Evolutionary conservation across 2,329 filamentous ascomycete genomes (phyloP).

Genomic region (Lasiodiplodia gonubiensis): DNA sequence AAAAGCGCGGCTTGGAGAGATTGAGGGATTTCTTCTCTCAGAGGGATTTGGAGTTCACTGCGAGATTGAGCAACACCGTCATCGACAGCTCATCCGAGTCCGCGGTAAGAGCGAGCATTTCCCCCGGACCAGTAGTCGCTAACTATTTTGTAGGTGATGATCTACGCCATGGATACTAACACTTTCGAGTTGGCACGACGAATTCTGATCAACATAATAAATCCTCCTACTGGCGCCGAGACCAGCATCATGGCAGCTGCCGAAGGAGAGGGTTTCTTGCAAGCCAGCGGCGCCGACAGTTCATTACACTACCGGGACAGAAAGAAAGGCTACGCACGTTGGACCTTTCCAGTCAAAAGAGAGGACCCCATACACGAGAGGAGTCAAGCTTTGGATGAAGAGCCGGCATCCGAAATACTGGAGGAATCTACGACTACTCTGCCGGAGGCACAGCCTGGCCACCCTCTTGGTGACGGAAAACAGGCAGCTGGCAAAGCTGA

Average conservation of each 20-base stretch:
- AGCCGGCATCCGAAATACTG: not conserved
- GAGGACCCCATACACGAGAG: not conserved
- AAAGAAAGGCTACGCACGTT: slow-evolving; percentile 36
- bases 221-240: slow-evolving; percentile 31
- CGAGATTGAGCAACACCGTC: slow-evolving; percentile 36
- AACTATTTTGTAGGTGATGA: slow-evolving; percentile 35
- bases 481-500: not conserved
- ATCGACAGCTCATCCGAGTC: slow-evolving; percentile 33
- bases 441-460: not conserved
- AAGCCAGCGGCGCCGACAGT: slow-evolving; percentile 33
- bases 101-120: slow-evolving; percentile 32
- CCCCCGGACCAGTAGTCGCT: slow-evolving; percentile 12
- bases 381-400: not conserved
- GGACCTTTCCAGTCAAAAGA: slow-evolving; percentile 33
- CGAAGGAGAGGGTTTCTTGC: slow-evolving; percentile 32
- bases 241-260: slow-evolving; percentile 32
- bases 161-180: slow-evolving; percentile 37
- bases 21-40: slow-evolving; percentile 32
- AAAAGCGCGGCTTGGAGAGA: slow-evolving; percentile 20
- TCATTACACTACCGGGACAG: slow-evolving; percentile 37
- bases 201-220: slow-evolving; percentile 38
- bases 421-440: not conserved
- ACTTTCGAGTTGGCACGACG: slow-evolving; percentile 40
- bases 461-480: not conserved
- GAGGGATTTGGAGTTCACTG: slow-evolving; percentile 33